Conservation (phyloP, 2,329 filamentous ascomycete genomes). For the Chrysoporthe deuterocubensis region DNA sequence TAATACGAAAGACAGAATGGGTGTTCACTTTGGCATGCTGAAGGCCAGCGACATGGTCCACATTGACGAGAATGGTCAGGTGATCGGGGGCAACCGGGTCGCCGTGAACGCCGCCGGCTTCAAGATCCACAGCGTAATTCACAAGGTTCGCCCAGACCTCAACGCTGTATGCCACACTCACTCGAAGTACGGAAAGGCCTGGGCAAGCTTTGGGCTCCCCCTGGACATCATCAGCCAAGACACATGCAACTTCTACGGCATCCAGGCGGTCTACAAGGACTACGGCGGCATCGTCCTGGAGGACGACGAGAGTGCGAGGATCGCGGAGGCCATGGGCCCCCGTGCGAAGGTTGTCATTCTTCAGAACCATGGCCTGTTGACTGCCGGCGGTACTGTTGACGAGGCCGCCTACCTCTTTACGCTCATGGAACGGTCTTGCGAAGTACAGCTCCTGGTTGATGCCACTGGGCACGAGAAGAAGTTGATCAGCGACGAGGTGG, state of each 20-base stretch:
- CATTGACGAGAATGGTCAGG: constrained; percentile 8
- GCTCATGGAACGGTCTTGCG: constrained; percentile 13
- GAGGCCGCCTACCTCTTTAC: constrained; percentile 69
- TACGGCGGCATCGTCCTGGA: constrained; percentile 67
- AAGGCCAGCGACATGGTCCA: constrained; percentile 47
- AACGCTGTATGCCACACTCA: constrained; percentile 62
- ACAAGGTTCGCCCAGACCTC: constrained; percentile 59
- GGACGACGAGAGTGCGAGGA: constrained; percentile 61
- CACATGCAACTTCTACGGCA: constrained; percentile 54
- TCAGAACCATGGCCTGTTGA: constrained; percentile 49
- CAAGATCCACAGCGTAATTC: constrained; percentile 59
- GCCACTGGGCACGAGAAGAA: not conserved
- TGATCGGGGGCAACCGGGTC: constrained; percentile 14
- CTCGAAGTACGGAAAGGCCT: constrained; percentile 58
- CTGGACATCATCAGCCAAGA: constrained; percentile 64
- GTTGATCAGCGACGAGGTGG: not conserved
- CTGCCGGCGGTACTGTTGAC: constrained; percentile 66
- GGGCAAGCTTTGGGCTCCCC: constrained; percentile 55
- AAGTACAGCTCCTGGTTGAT: constrained; percentile 14
- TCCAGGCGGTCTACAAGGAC: constrained; percentile 61
- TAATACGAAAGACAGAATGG: no score
- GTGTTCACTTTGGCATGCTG: constrained; percentile 56
- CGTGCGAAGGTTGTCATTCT: not conserved
- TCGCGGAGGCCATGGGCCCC: constrained; percentile 60
- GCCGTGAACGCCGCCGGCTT: constrained; percentile 52